Percentiles rank a stretch among this genome's conserved stretches.
These are phyloP conservation scores for Cladosporium sp. DNA, from an alignment of 2,329 filamentous ascomycete genomes.

Conservation along the genomic window DNA sequence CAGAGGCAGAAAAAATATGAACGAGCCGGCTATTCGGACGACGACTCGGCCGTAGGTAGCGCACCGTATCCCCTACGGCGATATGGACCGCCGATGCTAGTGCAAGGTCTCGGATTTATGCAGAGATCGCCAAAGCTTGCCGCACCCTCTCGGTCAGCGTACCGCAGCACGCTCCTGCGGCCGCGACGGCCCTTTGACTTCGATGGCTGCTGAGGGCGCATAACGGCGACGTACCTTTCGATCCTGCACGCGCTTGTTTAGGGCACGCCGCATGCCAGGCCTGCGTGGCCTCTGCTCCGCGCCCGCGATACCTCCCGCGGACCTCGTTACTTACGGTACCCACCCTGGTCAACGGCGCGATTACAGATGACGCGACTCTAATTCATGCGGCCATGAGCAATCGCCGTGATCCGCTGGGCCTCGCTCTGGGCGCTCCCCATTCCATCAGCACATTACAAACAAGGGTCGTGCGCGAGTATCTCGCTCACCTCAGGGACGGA, in stretches of 20 bases:
- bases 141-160: constrained; percentile 4
- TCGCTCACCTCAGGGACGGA: constrained; percentile 4
- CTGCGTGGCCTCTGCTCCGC: constrained; percentile 9
- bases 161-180: neutral
- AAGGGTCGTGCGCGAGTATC: constrained; percentile 1
- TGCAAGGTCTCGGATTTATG: constrained; percentile 9
- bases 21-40: too few relatives aligned
- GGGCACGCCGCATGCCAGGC: constrained; percentile 1
- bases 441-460: constrained; percentile 11
- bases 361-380: constrained; percentile 9
- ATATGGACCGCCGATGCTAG: too few relatives aligned
- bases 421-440: constrained; percentile 8
- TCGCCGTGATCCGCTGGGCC: constrained; percentile 10
- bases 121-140: constrained; percentile 12
- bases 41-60: too few relatives aligned
- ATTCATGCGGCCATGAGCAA: constrained; percentile 8
- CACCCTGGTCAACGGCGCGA: constrained; percentile 6
- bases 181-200: constrained; percentile 9
- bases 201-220: constrained; percentile 6
- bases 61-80: too few relatives aligned
- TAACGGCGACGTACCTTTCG: constrained; percentile 8
- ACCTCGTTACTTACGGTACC: neutral
- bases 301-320: constrained; percentile 6
- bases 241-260: constrained; percentile 11
- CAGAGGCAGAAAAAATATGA: too few relatives aligned